phyloP scores from a whole-genome alignment of 441 rosid genomes.

The Populus hybrid region DNA sequence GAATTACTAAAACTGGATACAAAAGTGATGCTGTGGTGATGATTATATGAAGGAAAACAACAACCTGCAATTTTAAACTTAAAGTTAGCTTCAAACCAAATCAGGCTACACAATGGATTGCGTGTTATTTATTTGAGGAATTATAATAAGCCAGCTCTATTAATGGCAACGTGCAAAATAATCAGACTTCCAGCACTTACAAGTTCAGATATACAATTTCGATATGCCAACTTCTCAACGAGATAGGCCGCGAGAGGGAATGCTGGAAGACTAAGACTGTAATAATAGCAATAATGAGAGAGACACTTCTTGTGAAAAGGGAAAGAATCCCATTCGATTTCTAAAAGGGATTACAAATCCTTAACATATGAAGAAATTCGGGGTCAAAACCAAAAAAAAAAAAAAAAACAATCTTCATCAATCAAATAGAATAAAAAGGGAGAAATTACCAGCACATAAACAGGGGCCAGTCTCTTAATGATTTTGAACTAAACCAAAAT shows the following conservation, averaged over 20 bases:
- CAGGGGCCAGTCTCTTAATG: slow-evolving; percentile 96
- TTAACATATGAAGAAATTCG: not conserved
- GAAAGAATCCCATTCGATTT: not conserved
- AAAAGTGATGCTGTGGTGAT: slow-evolving; percentile 66
- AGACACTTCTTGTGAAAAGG: not conserved
- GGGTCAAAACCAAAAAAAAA: not conserved
- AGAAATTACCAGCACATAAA: slow-evolving; percentile 88
- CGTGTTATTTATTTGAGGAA: slow-evolving; percentile 9
- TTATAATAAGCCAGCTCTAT: not conserved
- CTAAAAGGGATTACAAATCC: not conserved
- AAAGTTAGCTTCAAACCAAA: too few species aligned
- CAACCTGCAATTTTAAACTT: slow-evolving; percentile 48
- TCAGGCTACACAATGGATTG: too few species aligned
- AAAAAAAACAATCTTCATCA: not conserved
- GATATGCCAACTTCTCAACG: slow-evolving; percentile 73
- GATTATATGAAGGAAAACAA: slow-evolving; percentile 60
- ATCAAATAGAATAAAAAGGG: slow-evolving; percentile 1
- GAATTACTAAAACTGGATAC: slow-evolving; percentile 82
- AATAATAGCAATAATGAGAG: slow-evolving; percentile 18
- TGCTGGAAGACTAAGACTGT: slow-evolving; percentile 80
- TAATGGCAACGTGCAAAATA: not conserved
- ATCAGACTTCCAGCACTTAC: slow-evolving; percentile 43
- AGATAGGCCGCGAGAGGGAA: slow-evolving; percentile 73
- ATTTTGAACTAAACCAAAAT: slow-evolving; percentile 94
- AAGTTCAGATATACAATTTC: slow-evolving; percentile 52